Evolutionary conservation across 75 land plant species (phyloP).

Genomic region (Larix kaempferi): DNA sequence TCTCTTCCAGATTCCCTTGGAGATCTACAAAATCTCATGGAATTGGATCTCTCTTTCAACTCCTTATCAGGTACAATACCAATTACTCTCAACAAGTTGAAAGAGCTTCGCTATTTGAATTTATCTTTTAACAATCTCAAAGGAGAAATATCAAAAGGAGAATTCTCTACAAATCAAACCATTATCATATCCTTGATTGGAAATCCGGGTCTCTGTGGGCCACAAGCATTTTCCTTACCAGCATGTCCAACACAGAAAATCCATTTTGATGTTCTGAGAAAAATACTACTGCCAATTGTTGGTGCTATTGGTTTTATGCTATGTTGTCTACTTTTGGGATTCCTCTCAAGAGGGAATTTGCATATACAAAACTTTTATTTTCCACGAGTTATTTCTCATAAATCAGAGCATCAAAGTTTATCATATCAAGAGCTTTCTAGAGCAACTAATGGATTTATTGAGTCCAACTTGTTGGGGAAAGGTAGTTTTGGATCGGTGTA

Average conservation of each 20-base stretch:
- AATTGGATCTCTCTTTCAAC: conserved; percentile 31
- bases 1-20: conserved; percentile 23
- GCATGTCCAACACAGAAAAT: neutral
- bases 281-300: neutral
- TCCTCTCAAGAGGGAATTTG: neutral
- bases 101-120: conserved; percentile 1
- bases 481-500: conserved; percentile 21
- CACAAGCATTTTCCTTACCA: neutral
- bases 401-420: neutral
- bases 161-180: conserved; percentile 7
- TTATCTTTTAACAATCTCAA: conserved; percentile 9
- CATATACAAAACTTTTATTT: neutral
- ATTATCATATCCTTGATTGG: conserved; percentile 4
- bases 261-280: neutral
- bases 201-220: neutral
- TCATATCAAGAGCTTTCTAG: neutral
- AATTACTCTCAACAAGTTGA: neutral
- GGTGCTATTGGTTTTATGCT: conserved; percentile 11
- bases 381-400: neutral
- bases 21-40: conserved; percentile 7
- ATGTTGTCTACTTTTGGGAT: neutral
- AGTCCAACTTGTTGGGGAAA: conserved; percentile 10
- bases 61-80: conserved; percentile 8
- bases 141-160: neutral
- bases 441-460: conserved; percentile 14